Evolutionary conservation across 2,329 filamentous ascomycete genomes (phyloP).

Genomic region (Nannizziopsis barbatae): DNA sequence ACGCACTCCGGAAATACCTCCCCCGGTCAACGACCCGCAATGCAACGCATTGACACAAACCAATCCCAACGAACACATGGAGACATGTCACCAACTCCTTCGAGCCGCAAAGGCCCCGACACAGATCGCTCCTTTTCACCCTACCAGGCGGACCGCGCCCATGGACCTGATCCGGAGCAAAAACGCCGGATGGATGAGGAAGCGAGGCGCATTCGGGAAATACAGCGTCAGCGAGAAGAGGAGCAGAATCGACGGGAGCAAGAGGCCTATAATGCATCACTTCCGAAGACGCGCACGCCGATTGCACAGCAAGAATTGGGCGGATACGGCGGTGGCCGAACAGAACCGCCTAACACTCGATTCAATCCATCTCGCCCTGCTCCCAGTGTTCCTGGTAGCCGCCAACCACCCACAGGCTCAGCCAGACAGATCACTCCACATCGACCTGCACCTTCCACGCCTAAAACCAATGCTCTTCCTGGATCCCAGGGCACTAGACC

Average conservation of each 20-base stretch:
- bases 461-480: constrained; percentile 22
- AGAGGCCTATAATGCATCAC: constrained; percentile 78
- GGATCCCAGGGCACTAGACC: constrained; percentile 18
- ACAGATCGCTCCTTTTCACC: constrained; percentile 41
- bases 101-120: constrained; percentile 45
- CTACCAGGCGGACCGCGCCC: constrained; percentile 36
- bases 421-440: constrained; percentile 56
- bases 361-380: constrained; percentile 81
- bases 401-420: constrained; percentile 40
- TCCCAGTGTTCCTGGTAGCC: constrained; percentile 57
- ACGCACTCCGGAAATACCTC: constrained; percentile 48
- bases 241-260: constrained; percentile 63
- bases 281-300: constrained; percentile 70
- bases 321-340: constrained; percentile 48
- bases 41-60: constrained; percentile 36
- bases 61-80: constrained; percentile 26
- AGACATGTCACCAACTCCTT: constrained; percentile 25
- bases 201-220: constrained; percentile 36
- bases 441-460: constrained; percentile 69
- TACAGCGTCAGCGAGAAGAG: constrained; percentile 31
- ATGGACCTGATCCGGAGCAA: constrained; percentile 46
- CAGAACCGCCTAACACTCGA: constrained; percentile 45
- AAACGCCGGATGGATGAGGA: constrained; percentile 43
- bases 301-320: constrained; percentile 85
- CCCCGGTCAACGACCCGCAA: constrained; percentile 45